Evolutionary conservation across 805 yeast species (phyloP), one percentile per base, ranked within the genome.

Genomic region (Saturnispora hagleri): DNA sequence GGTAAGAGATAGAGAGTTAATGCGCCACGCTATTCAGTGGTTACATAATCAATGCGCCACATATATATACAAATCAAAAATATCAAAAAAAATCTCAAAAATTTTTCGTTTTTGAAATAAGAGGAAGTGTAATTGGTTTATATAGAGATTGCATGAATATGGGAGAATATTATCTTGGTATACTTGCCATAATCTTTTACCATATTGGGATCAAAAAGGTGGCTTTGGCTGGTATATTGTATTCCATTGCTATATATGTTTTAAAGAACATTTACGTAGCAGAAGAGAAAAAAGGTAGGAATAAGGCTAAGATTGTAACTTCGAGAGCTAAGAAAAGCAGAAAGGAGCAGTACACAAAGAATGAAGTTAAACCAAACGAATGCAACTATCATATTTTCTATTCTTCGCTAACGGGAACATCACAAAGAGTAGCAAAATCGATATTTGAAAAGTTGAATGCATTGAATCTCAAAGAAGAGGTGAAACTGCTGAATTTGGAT

Each of bases 391-490:
- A 77, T 53, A 77, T 89, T 3, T 86, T 89, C 60, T 89, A 86
- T 67, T 84, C 97, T 8, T 84, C 96, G 0, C 70, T 89, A 53
- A 90, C 96, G 3, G 97, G 97, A 10, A 72, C 95, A 0, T 78
- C 95, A 0, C 82, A 35, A 27, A 43, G 51, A 28, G 76, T 81
- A 28, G 96, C 96, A 1, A 70, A 70, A 17, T 62, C 66, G 15
- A 68, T 89, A 17, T 60, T 66, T 33, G 72, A 72, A 1, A 67
- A 66, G 34, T 63, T 83, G 12, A 49, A 54, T 2, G 55, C 59
- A 5, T 42, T 63, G 15, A 62, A 65, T 0, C 58, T 68, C 46
- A 53, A 54, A 20, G 61, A 67, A 27, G 62, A 68, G 18, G 85
- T 91, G 12, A 73, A 72, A 48, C 63, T 87, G 40, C 57, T 85